These are phyloP conservation scores for Emericellopsis atlantica DNA, from an alignment of 2,329 filamentous ascomycete species.

Conservation along the genomic window DNA sequence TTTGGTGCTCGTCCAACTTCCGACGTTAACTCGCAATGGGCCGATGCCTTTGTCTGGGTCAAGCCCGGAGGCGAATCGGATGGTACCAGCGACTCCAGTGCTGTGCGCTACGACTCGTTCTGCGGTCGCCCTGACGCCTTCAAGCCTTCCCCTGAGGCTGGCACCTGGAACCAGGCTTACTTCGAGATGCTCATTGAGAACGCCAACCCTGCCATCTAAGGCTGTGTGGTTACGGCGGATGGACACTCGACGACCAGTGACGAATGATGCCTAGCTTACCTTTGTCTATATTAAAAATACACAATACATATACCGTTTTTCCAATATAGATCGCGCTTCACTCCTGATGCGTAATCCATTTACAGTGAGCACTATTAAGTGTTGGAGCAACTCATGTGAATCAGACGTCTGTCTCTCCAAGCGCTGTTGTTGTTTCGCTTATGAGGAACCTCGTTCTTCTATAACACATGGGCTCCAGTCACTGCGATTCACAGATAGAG, in stretches of 20 bases:
- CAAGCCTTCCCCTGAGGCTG: constrained; percentile 37
- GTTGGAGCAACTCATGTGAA: too few species aligned
- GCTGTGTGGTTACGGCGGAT: not conserved
- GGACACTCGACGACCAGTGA: not conserved
- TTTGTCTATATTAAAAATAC: too few species aligned
- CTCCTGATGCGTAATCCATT: too few species aligned
- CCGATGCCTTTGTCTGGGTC: constrained; percentile 54
- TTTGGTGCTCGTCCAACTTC: constrained; percentile 46
- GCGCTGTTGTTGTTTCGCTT: too few species aligned
- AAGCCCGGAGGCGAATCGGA: constrained; percentile 48
- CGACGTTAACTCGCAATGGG: constrained; percentile 39
- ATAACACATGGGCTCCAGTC: too few species aligned
- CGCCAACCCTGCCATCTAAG: constrained; percentile 6
- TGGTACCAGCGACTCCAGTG: constrained; percentile 21
- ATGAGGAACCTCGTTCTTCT: too few species aligned
- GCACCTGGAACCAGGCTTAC: constrained; percentile 25
- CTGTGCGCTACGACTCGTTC: constrained; percentile 21
- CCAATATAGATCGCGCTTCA: too few species aligned
- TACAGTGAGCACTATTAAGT: too few species aligned
- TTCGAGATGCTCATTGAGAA: constrained; percentile 12
- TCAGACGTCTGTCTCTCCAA: too few species aligned
- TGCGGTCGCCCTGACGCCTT: constrained; percentile 26
- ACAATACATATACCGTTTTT: too few species aligned
- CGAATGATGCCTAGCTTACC: too few species aligned
- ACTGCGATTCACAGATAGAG: too few species aligned